Percentiles rank a stretch among this genome's conserved stretches.
phyloP scores from a whole-genome alignment of 116 monocot species.

The Phalaenopsis hybrid region DNA sequence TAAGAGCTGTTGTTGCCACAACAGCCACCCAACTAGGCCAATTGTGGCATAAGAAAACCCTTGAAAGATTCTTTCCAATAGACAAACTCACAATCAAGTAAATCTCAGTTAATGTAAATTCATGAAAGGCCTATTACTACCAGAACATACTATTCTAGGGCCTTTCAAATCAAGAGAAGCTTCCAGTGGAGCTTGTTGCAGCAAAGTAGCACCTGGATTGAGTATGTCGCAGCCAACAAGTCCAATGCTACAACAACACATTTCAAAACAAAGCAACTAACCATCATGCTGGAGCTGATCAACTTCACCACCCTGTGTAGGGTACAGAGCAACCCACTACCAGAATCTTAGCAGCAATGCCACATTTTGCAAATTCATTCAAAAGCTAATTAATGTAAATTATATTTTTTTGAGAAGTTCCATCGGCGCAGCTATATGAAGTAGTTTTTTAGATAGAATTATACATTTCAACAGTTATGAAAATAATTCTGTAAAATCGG shows the following conservation, averaged over 20 bases:
- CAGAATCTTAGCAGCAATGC: not conserved
- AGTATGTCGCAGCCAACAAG: not conserved
- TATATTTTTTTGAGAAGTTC: not conserved
- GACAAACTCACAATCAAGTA: too few relatives aligned
- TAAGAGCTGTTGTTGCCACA: too few relatives aligned
- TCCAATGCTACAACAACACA: not conserved
- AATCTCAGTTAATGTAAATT: too few relatives aligned
- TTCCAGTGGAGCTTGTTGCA: too few relatives aligned
- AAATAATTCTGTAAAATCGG: not conserved
- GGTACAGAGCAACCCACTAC: not conserved
- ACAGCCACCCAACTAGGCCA: too few relatives aligned
- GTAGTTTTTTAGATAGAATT: not conserved
- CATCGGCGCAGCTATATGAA: not conserved
- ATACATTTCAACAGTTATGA: not conserved
- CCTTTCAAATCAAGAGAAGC: too few relatives aligned
- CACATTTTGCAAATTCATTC: not conserved
- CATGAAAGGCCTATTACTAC: too few relatives aligned
- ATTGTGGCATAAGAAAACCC: too few relatives aligned
- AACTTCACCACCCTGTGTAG: not conserved
- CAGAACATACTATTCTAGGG: too few relatives aligned
- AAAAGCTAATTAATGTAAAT: not conserved
- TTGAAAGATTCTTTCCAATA: too few relatives aligned
- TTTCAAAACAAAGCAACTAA: not conserved
- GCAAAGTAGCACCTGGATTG: too few relatives aligned
- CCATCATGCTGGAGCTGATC: not conserved